phyloP scores from a whole-genome alignment of 129 eudicot genomes.

The Lactuca saligna region DNA sequence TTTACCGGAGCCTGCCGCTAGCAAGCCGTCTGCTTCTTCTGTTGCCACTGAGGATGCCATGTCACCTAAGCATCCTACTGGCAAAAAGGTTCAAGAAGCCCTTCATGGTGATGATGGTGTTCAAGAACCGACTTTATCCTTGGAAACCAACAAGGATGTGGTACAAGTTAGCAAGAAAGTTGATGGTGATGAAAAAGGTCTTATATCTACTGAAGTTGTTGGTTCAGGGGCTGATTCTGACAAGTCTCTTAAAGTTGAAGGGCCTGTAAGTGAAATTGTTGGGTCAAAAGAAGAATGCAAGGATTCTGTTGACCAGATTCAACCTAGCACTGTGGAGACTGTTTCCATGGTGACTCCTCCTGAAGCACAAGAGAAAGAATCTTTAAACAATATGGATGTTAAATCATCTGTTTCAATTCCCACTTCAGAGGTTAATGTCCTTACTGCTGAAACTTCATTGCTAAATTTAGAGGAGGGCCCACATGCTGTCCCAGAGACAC shows the following conservation, averaged over 20 bases:
- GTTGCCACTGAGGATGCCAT: constrained; percentile 26
- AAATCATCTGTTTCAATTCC: constrained; percentile 15
- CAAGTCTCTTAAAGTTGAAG: constrained; percentile 18
- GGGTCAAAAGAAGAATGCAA: constrained; percentile 29
- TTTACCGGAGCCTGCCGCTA: constrained; percentile 13
- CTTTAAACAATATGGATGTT: constrained; percentile 17
- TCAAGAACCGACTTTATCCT: constrained; percentile 28
- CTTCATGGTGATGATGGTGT: constrained; percentile 8
- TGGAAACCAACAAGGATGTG: constrained; percentile 19
- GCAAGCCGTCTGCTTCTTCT: constrained; percentile 20
- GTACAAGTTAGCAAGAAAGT: constrained; percentile 28
- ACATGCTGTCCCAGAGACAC: constrained; percentile 30
- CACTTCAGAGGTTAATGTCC: constrained; percentile 8
- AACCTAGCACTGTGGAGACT: constrained; percentile 12
- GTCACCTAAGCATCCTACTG: constrained; percentile 23
- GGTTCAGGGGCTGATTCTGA: constrained; percentile 14
- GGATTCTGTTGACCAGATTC: constrained; percentile 31
- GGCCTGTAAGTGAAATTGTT: constrained; percentile 29
- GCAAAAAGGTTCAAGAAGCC: constrained; percentile 24
- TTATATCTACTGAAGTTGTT: constrained; percentile 3
- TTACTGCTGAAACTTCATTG: constrained; percentile 23
- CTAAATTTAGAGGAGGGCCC: constrained; percentile 24
- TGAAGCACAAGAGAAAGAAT: constrained; percentile 18
- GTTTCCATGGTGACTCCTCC: constrained; percentile 19
- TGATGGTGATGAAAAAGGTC: constrained; percentile 17